phyloP scores from a whole-genome alignment of 768 basidiomycete genomes.

The Coprinopsis marcescibilis region DNA sequence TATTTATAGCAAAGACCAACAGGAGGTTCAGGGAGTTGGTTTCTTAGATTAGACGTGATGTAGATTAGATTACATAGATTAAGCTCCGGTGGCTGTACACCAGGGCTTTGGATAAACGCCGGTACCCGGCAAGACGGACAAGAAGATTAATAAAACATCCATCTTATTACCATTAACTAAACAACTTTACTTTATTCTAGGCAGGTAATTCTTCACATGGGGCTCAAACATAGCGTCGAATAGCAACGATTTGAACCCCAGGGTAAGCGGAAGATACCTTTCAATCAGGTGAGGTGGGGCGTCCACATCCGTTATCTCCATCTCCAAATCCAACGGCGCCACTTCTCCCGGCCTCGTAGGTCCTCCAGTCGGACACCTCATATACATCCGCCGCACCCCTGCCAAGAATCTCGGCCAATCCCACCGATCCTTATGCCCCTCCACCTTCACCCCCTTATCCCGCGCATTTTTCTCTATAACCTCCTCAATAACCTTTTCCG shows the following conservation, averaged over 20 bases:
- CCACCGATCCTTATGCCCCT: not conserved
- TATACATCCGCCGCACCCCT: not conserved
- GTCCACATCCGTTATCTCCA: not conserved
- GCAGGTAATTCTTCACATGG: not conserved
- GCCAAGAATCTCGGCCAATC: not conserved
- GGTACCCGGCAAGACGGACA: too few relatives aligned
- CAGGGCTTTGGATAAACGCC: too few relatives aligned
- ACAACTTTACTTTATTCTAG: too few relatives aligned
- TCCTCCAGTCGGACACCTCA: not conserved
- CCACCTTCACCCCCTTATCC: not conserved
- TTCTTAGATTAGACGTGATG: too few relatives aligned
- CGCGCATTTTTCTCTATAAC: not conserved
- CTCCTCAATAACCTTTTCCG: not conserved
- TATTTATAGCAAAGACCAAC: too few relatives aligned
- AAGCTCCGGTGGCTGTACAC: too few relatives aligned
- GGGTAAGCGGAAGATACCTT: not conserved
- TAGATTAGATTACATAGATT: too few relatives aligned
- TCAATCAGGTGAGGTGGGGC: not conserved
- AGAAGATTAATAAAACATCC: too few relatives aligned
- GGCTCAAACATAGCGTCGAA: not conserved
- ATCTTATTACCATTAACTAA: too few relatives aligned
- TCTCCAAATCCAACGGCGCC: not conserved
- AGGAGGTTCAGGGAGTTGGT: too few relatives aligned
- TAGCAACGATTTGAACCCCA: not conserved
- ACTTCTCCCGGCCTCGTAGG: not conserved